A percentile compares a stretch with the other conserved stretches of the same genome.
These are phyloP conservation scores for Epichloe hybrida DNA, from an alignment of 2,329 filamentous ascomycete species.

Conservation along the genomic window DNA sequence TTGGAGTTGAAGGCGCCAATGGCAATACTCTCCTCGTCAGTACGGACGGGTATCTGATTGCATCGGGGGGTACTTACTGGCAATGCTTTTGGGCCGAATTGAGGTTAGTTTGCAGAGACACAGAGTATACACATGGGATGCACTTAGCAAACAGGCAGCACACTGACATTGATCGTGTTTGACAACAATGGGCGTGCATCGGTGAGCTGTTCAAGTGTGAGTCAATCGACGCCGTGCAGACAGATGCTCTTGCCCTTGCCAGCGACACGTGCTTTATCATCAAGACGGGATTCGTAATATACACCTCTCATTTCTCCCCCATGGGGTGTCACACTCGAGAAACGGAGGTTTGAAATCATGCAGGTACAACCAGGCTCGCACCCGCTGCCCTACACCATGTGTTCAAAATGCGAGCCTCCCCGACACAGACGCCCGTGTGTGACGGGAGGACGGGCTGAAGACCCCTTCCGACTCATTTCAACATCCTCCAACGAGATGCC, in stretches of 20 bases:
- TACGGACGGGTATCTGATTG: no score
- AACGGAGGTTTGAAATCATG: neutral
- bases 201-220: neutral
- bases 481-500: neutral
- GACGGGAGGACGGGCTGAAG: neutral
- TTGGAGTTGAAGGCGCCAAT: no score
- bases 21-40: no score
- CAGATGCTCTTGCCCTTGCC: neutral
- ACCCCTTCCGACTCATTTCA: neutral
- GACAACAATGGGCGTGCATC: neutral
- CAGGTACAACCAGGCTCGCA: constrained; percentile 1
- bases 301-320: neutral
- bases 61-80: neutral
- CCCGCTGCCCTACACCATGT: neutral
- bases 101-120: no score
- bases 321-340: neutral
- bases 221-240: neutral
- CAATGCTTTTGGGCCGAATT: no score
- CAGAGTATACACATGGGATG: neutral
- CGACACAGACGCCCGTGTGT: constrained; percentile 1
- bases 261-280: neutral
- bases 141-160: neutral
- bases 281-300: neutral
- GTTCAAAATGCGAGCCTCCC: neutral
- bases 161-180: neutral